These are phyloP conservation scores for Warburgia ugandensis DNA, from an alignment of 164 flowering plant genomes.

Conservation along the genomic window DNA sequence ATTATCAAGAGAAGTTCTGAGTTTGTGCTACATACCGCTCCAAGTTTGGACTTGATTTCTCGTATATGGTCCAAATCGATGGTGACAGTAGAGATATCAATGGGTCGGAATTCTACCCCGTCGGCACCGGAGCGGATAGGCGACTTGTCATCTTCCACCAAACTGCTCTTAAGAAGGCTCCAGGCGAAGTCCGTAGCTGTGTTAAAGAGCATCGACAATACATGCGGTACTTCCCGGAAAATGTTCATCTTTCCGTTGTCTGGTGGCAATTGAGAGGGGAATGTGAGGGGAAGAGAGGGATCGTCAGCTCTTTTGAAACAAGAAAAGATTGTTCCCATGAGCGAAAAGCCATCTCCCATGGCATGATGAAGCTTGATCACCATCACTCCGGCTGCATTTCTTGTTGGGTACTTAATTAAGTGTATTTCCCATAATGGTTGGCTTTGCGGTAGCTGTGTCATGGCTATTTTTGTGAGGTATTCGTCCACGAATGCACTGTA, in stretches of 20 bases:
- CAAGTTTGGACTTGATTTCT: conserved; percentile 39
- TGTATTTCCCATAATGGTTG: conserved; percentile 64
- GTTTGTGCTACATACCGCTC: conserved; percentile 31
- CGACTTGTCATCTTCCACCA: conserved; percentile 34
- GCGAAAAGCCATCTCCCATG: conserved; percentile 64
- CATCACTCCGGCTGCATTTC: conserved; percentile 33
- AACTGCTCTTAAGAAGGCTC: conserved; percentile 34
- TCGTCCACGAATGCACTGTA: conserved; percentile 31
- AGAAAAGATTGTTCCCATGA: conserved; percentile 59
- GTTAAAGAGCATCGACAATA: conserved; percentile 13
- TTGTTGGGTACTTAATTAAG: conserved; percentile 47
- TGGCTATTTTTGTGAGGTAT: conserved; percentile 33
- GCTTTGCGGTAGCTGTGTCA: conserved; percentile 28
- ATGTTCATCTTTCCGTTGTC: not conserved
- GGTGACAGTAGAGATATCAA: conserved; percentile 23
- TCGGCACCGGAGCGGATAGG: conserved; percentile 36
- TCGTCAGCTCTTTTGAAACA: conserved; percentile 43
- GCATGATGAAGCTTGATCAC: conserved; percentile 64
- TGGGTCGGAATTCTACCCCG: conserved; percentile 33
- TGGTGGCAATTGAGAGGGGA: conserved; percentile 24
- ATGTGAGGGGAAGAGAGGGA: conserved; percentile 44
- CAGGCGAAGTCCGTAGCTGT: conserved; percentile 33
- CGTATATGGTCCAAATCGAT: conserved; percentile 43
- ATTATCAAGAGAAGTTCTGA: not conserved
- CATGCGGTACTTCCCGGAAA: conserved; percentile 9